Evolutionary conservation across 1,139 yeast genomes (phyloP).

Genomic region (Yamadazyma triangularis): DNA sequence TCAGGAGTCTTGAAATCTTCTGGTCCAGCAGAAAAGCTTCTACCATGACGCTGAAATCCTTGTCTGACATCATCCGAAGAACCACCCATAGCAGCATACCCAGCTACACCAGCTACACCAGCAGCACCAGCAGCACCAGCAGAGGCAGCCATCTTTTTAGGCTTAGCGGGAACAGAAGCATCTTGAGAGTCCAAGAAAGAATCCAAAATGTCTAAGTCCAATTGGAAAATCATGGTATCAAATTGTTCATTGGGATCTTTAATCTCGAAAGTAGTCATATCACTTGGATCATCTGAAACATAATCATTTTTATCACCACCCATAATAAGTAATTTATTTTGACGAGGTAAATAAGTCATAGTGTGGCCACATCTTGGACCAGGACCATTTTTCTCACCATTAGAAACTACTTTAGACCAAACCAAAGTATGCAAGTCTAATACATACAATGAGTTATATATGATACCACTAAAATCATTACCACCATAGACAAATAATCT

Average conservation of each 20-base stretch:
- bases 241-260: conserved; percentile 41
- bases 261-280: conserved; percentile 46
- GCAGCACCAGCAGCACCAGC: conserved; percentile 10
- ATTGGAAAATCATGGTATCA: conserved; percentile 60
- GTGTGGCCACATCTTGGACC: conserved; percentile 95
- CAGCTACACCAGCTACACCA: conserved; percentile 11
- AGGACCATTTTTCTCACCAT: conserved; percentile 47
- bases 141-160: conserved; percentile 5
- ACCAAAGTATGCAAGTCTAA: conserved; percentile 67
- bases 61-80: conserved; percentile 13
- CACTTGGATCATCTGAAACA: conserved; percentile 30
- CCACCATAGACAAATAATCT: conserved; percentile 89
- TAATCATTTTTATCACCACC: conserved; percentile 85
- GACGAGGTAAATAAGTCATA: conserved; percentile 62
- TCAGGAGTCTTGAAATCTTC: conserved; percentile 44
- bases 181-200: conserved; percentile 22
- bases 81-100: conserved; percentile 1
- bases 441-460: conserved; percentile 66
- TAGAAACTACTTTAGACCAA: conserved; percentile 63
- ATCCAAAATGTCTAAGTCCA: conserved; percentile 45
- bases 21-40: conserved; percentile 38
- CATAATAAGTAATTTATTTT: conserved; percentile 73
- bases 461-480: conserved; percentile 69
- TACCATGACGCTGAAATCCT: conserved; percentile 30
- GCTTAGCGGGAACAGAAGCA: conserved; percentile 9